Evolutionary conservation across 768 basidiomycete species (phyloP), one percentile per base, ranked within the genome.

Genomic region (Calocybe indica): DNA sequence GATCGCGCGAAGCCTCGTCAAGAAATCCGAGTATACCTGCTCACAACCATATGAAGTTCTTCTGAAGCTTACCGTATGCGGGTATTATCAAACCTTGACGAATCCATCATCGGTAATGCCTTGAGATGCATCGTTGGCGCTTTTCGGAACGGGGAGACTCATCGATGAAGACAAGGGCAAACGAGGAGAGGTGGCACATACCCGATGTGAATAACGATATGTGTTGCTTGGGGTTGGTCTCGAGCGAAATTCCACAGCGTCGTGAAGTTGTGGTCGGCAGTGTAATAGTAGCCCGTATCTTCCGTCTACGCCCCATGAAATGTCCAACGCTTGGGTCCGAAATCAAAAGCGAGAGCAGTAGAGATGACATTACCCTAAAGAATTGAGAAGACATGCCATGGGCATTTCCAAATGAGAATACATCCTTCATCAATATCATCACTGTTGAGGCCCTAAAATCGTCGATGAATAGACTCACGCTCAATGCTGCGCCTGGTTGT

Each of bases 141-240:
- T 78, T 40, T 11, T 29, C 14, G 13, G 32, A 45, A 13, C 30
- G 28, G 29, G 6, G 37, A 7, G 32, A 47, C 30, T 36, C 7
- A 44, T 6, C 5, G 30, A 12, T 10, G 31, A 36, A 28, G 13
- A 40, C 7, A 30, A 8, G 5, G n/a, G 50, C 67, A 15, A 22
- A 22, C 22, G 22, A n/a, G 22, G 22, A 22, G 22, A 22, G 22
- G 22, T 22, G 22, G 22, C 22, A 4, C 4, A 22, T 52, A 75
- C 72, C 79, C 76, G 43, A 80, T 77, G 54, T 79, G 75, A n/a
- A 79, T 73, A 2, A 81, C 71, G 46, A 80, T 57, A 49, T 80
- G 76, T 2, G 77, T 78, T 5, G 77, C 60, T 0, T 63, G 49
- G 7, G 76, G 76, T 3, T 58, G 53, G 51, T 83, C 78, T 3